Percentiles rank a stretch among this genome's conserved stretches.
These are phyloP conservation scores for Hibiscus trionum DNA, from an alignment of 345 rosid species.

Conservation along the genomic window DNA sequence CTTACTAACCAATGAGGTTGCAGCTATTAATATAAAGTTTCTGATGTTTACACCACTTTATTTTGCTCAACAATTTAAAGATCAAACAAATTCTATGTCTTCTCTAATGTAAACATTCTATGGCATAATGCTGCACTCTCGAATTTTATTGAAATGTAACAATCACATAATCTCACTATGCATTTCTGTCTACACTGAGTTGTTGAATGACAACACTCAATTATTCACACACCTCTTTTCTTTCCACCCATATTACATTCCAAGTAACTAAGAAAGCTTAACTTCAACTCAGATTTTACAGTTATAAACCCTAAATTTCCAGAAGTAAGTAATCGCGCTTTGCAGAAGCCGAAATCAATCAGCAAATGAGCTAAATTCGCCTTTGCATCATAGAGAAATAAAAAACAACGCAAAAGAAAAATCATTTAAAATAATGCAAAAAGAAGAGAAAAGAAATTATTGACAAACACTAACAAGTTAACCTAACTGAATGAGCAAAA, in stretches of 20 bases:
- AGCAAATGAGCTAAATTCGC: too few relatives aligned
- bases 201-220: neutral
- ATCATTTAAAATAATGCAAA: too few relatives aligned
- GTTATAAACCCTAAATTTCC: neutral
- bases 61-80: neutral
- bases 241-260: neutral
- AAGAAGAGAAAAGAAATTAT: neutral
- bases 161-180: neutral
- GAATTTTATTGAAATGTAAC: neutral
- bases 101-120: too few relatives aligned
- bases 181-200: too few relatives aligned
- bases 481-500: neutral
- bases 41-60: neutral
- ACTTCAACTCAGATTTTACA: neutral
- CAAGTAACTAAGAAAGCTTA: neutral
- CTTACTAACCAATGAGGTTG: too few relatives aligned
- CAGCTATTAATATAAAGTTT: neutral
- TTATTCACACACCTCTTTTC: neutral
- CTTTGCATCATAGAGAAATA: too few relatives aligned
- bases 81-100: neutral
- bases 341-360: neutral
- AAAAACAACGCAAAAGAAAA: too few relatives aligned
- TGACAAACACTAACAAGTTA: neutral
- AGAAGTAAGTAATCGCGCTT: neutral
- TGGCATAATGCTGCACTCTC: neutral